phyloP scores from a whole-genome alignment of 345 rosid species.

The Noccaea bulbosa region DNA sequence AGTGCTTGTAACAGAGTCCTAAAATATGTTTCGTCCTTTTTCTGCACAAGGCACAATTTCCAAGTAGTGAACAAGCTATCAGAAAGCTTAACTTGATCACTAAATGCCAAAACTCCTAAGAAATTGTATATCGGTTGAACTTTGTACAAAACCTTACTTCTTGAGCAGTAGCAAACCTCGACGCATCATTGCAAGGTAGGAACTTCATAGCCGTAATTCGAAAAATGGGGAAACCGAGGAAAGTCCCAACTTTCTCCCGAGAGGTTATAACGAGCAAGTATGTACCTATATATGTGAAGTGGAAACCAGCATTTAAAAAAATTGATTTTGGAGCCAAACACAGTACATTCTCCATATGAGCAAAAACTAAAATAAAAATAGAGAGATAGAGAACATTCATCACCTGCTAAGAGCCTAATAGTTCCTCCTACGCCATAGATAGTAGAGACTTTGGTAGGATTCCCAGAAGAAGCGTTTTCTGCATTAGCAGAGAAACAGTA shows the following conservation, averaged over 20 bases:
- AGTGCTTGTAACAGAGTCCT: constrained; percentile 71
- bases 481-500: constrained; percentile 14
- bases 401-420: constrained; percentile 88
- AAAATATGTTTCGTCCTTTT: constrained; percentile 79
- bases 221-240: constrained; percentile 78
- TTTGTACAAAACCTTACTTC: constrained; percentile 57
- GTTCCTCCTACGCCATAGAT: constrained; percentile 89
- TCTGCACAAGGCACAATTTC: constrained; percentile 56
- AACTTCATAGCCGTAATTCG: constrained; percentile 74
- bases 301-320: constrained; percentile 30
- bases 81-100: constrained; percentile 9
- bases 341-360: background rate
- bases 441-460: constrained; percentile 54
- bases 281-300: constrained; percentile 49
- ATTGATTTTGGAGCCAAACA: background rate
- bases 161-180: constrained; percentile 68
- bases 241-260: constrained; percentile 67
- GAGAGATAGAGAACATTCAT: background rate
- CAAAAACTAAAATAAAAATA: background rate
- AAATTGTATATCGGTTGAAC: background rate
- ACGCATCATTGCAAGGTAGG: constrained; percentile 71
- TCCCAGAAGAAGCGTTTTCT: constrained; percentile 54
- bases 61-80: constrained; percentile 3
- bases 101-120: background rate
- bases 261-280: constrained; percentile 80